These are phyloP conservation scores for Kwoniella europaea DNA, from an alignment of 768 basidiomycete genomes.

Conservation along the genomic window DNA sequence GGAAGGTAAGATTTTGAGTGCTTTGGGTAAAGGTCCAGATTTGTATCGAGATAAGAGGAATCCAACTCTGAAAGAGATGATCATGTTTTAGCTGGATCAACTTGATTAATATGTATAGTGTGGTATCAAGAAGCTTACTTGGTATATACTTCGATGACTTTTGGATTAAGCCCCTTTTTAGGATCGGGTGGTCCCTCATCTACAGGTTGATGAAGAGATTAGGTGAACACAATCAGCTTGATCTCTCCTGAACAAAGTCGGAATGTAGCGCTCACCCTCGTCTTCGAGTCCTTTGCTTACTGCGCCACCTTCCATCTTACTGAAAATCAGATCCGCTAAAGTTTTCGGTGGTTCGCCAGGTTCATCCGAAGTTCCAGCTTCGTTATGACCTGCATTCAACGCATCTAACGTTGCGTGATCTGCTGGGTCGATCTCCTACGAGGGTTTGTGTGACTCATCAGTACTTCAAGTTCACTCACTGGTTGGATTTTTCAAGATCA, in stretches of 20 bases:
- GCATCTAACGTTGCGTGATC: slow-evolving; percentile 84
- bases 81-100: neutral
- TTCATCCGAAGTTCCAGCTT: slow-evolving; percentile 22
- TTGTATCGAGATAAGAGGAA: slow-evolving; percentile 83
- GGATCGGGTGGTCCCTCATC: slow-evolving; percentile 68
- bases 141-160: slow-evolving; percentile 88
- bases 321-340: slow-evolving; percentile 94
- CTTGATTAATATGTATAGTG: neutral
- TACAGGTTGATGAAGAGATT: too few relatives aligned
- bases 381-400: slow-evolving; percentile 31
- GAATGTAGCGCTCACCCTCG: slow-evolving; percentile 45
- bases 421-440: slow-evolving; percentile 77
- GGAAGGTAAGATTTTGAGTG: slow-evolving; percentile 97
- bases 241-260: too few relatives aligned
- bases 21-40: slow-evolving; percentile 91
- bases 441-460: too few relatives aligned
- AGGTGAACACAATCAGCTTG: too few relatives aligned
- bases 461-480: too few relatives aligned
- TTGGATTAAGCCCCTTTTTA: slow-evolving; percentile 84
- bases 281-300: slow-evolving; percentile 59
- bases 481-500: too few relatives aligned
- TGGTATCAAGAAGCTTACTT: slow-evolving; percentile 66
- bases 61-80: slow-evolving; percentile 71
- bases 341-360: slow-evolving; percentile 61
- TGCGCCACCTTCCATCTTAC: slow-evolving; percentile 78